Evolutionary conservation across 176 grass and related monocot species (phyloP).

Genomic region (Juncus effusus): DNA sequence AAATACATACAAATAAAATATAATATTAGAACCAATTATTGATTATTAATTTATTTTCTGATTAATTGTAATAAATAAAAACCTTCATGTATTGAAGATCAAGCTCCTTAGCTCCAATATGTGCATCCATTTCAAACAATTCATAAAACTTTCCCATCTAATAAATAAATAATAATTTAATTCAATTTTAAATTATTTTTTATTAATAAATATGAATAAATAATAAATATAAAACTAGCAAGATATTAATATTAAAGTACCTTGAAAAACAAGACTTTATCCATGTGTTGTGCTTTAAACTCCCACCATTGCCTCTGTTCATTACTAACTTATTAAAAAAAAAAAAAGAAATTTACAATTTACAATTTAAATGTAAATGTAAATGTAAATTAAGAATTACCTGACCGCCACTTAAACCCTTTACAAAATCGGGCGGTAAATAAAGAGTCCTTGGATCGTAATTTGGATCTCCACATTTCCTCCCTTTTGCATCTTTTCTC

Average conservation of each 20-base stretch:
- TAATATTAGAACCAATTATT: constrained; percentile 7
- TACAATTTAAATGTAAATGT: too few species aligned
- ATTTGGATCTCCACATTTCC: constrained; percentile 43
- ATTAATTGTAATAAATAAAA: not conserved
- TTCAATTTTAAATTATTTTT: constrained; percentile 18
- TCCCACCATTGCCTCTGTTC: constrained; percentile 99
- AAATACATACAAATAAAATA: constrained; percentile 27
- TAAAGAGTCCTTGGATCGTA: constrained; percentile 79
- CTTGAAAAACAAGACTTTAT: constrained; percentile 98
- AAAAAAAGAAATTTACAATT: too few species aligned
- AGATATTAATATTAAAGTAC: constrained; percentile 38
- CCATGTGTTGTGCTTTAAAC: constrained; percentile 96
- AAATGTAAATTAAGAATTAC: constrained; percentile 36
- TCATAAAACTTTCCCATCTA: constrained; percentile 99
- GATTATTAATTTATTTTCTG: constrained; percentile 1
- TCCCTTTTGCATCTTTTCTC: constrained; percentile 72
- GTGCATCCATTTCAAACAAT: constrained; percentile 97
- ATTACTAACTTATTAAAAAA: constrained; percentile 30
- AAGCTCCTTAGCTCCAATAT: constrained; percentile 87
- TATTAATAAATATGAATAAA: constrained; percentile 4
- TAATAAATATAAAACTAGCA: not conserved
- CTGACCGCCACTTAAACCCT: constrained; percentile 74
- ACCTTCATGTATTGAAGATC: constrained; percentile 99
- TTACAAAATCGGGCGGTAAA: constrained; percentile 75
- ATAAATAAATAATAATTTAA: constrained; percentile 29